Conservation (phyloP, 495 filamentous ascomycete species). For the Podospora sp. region DNA sequence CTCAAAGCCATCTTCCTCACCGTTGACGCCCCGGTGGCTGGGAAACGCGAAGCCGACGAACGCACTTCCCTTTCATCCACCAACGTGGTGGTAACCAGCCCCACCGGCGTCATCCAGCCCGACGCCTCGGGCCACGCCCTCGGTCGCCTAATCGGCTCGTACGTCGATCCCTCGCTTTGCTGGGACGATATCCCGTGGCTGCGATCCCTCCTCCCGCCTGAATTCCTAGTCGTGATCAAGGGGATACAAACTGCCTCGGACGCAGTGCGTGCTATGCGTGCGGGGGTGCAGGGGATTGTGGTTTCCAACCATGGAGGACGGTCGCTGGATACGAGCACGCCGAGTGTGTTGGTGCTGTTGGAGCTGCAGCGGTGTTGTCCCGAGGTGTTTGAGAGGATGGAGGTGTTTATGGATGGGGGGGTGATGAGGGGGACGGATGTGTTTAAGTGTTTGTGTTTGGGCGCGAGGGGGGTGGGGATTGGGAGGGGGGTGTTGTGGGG, state of each 20-base stretch:
- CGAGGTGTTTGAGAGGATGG: conserved; percentile 62
- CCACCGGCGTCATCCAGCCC: conserved; percentile 62
- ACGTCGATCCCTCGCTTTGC: conserved; percentile 71
- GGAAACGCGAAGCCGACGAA: conserved; percentile 66
- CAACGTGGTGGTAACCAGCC: conserved; percentile 52
- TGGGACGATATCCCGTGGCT: conserved; percentile 70
- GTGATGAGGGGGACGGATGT: conserved; percentile 66
- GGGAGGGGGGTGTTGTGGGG: conserved; percentile 65
- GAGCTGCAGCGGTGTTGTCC: conserved; percentile 64
- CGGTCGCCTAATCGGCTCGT: conserved; percentile 70
- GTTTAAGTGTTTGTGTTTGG: conserved; percentile 69
- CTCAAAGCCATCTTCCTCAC: conserved; percentile 70
- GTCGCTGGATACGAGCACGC: conserved; percentile 64
- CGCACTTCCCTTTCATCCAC: conserved; percentile 49
- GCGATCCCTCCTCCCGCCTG: conserved; percentile 37
- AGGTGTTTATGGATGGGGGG: conserved; percentile 70
- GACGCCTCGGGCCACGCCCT: conserved; percentile 72
- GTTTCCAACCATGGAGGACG: conserved; percentile 72
- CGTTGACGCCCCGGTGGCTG: conserved; percentile 65
- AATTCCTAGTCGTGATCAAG: conserved; percentile 61
- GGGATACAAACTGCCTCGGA: conserved; percentile 67
- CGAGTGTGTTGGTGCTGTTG: conserved; percentile 63
- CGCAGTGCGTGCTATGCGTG: conserved; percentile 56
- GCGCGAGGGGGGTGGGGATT: conserved; percentile 65
- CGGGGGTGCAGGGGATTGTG: conserved; percentile 62